Evolutionary conservation across 202 grass and related monocot genomes (phyloP).

Genomic region (Cymbopogon flexuosus): DNA sequence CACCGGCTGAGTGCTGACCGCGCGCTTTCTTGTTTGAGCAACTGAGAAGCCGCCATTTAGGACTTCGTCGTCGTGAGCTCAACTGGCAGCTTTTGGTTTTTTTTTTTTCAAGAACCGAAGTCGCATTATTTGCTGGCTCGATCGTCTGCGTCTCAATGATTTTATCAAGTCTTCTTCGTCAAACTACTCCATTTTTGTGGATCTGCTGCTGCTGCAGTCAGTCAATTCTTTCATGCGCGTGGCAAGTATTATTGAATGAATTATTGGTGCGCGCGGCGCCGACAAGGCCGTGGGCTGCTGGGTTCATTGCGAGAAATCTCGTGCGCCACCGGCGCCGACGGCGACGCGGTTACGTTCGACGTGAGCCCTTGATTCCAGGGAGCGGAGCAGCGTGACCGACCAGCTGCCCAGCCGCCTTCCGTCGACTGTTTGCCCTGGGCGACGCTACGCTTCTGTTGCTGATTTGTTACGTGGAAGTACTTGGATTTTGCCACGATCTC

Average conservation of each 20-base stretch:
- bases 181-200: not conserved
- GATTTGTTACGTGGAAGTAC: no score
- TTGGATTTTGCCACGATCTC: no score
- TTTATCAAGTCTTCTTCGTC: no score
- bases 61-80: not conserved
- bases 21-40: not conserved
- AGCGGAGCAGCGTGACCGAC: not conserved
- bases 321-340: not conserved
- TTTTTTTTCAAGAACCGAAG: not conserved
- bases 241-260: not conserved
- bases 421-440: not conserved
- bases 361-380: not conserved
- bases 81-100: not conserved
- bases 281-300: not conserved
- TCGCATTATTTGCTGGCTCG: not conserved
- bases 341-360: not conserved
- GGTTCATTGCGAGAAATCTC: not conserved
- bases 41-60: not conserved
- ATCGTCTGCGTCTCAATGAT: not conserved
- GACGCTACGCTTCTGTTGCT: no score
- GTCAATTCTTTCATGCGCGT: not conserved
- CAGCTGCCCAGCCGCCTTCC: not conserved
- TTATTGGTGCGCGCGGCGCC: not conserved
- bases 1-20: conserved; percentile 43
- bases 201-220: not conserved